phyloP scores from a whole-genome alignment of 106 monocot species.

The Cymbidium sinense region DNA sequence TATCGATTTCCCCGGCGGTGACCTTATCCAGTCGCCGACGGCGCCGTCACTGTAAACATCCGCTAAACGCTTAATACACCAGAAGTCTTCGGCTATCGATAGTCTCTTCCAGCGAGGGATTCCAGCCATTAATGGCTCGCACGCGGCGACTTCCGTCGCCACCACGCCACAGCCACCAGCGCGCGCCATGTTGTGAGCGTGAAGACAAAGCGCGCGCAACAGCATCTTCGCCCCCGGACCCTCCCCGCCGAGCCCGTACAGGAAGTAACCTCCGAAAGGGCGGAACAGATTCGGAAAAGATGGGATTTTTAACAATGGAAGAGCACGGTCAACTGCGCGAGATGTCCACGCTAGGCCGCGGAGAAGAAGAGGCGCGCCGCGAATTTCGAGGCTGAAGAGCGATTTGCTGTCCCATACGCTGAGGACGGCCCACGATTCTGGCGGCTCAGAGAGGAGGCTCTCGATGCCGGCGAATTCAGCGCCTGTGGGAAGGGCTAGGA shows the following conservation, averaged over 20 bases:
- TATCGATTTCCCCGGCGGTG: slow-evolving; percentile 24
- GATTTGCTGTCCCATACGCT: slow-evolving; percentile 60
- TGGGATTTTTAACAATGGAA: slow-evolving; percentile 52
- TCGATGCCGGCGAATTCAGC: neutral
- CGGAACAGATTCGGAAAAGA: slow-evolving; percentile 55
- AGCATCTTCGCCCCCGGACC: slow-evolving; percentile 17
- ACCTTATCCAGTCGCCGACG: slow-evolving; percentile 48
- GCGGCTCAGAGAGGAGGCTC: slow-evolving; percentile 31
- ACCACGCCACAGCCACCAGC: slow-evolving; percentile 29
- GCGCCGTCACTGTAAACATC: slow-evolving; percentile 29
- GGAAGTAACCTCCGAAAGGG: slow-evolving; percentile 50
- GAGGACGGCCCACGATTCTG: slow-evolving; percentile 48
- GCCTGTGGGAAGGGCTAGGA: slow-evolving; percentile 13
- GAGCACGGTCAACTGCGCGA: slow-evolving; percentile 32
- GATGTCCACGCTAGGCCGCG: slow-evolving; percentile 25
- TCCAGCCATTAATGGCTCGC: slow-evolving; percentile 33
- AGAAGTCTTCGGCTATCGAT: slow-evolving; percentile 56
- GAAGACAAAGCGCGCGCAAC: slow-evolving; percentile 21
- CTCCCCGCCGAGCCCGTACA: slow-evolving; percentile 53
- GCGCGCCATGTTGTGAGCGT: slow-evolving; percentile 64
- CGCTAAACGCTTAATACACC: slow-evolving; percentile 57
- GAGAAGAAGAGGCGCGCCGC: slow-evolving; percentile 29
- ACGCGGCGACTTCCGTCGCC: slow-evolving; percentile 46
- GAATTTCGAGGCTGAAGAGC: slow-evolving; percentile 49
- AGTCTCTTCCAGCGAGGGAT: slow-evolving; percentile 51